Evolutionary conservation across 78 protist species (phyloP), one percentile per base, ranked within the genome.

Genomic region (Diacronema lutheri): DNA sequence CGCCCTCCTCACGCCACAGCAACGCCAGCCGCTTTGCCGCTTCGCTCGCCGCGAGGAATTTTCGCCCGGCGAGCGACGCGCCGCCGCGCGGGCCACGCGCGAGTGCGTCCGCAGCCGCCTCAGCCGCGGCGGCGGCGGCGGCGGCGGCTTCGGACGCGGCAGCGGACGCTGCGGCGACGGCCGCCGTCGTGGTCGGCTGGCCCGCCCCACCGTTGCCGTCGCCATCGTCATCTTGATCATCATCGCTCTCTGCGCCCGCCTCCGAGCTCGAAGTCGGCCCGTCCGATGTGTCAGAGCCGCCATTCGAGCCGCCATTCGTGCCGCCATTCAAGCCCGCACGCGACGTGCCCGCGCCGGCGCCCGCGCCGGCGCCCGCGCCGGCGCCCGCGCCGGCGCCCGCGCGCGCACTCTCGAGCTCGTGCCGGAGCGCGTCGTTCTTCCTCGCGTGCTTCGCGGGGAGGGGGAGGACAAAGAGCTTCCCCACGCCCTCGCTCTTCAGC

Each of bases 1-100:
- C 31, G 25, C 44, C 55, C 37, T 86, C 86, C 26, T 7, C 13
- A 57, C 19, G 14, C 86, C 86, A 81, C 76, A 72, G 9, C 55
- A 0, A 1, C 40, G 37, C 29, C 31, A 87, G 21, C 35, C 38
- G n/a, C 21, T 4, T 13, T 1, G 31, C 23, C 41, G 73, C 73
- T 0, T 65, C 46, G 31, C 21, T 2, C 10, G 73, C 31, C 7
- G 16, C 35, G 46, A 65, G 41, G 68, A 61, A 61, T 10, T 33
- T 1, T 7, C 50, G 50, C 50, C 50, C 50, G 50, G 16, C 50
- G 50, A n/a, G 16, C 50, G 50, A 7, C 57, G 57, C 82, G 76
- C 60, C 26, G 83, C 7, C 12, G 62, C 76, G 41, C n/a, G 25
- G 87, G 81, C 44, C 35, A 0, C 35, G 61, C 20, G 61, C 23